Conservation (phyloP, 140 eudicot genomes). For the Ambrosia hybrid region DNA sequence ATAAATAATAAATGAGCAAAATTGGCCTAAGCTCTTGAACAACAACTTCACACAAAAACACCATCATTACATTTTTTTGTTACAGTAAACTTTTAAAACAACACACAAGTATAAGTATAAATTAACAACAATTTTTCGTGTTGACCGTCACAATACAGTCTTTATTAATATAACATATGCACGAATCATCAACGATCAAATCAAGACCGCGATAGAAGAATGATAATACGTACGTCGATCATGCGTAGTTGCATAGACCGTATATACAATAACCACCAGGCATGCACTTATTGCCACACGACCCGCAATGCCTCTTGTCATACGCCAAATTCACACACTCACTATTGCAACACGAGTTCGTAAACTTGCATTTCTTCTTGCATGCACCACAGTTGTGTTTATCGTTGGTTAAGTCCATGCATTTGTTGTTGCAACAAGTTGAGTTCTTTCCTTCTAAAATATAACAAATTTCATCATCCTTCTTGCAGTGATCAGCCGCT, state of each 20-base stretch:
- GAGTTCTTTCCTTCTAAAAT: constrained; percentile 10
- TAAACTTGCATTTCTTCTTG: constrained; percentile 21
- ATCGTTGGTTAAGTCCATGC: constrained; percentile 16
- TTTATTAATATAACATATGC: not conserved
- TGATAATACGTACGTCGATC: not conserved
- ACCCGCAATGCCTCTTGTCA: constrained; percentile 20
- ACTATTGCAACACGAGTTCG: not conserved
- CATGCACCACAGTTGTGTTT: constrained; percentile 20
- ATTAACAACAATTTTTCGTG: not conserved
- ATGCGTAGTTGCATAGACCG: constrained; percentile 21
- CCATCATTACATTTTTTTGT: not conserved
- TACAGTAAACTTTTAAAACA: not conserved
- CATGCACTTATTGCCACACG: constrained; percentile 19
- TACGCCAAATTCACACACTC: constrained; percentile 22
- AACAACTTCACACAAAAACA: constrained; percentile 10
- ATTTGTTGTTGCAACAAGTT: constrained; percentile 19
- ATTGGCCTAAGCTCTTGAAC: constrained; percentile 1
- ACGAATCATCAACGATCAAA: constrained; percentile 12
- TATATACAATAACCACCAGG: constrained; percentile 17
- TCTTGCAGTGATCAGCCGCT: constrained; percentile 7
- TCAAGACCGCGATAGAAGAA: constrained; percentile 9
- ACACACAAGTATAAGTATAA: constrained; percentile 12
- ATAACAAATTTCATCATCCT: constrained; percentile 1
- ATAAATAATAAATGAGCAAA: not conserved
- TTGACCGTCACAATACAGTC: constrained; percentile 19